Base-by-base conservation (phyloP, 1,284 basidiomycete species). In the Ganoderma leucocontextum region DNA sequence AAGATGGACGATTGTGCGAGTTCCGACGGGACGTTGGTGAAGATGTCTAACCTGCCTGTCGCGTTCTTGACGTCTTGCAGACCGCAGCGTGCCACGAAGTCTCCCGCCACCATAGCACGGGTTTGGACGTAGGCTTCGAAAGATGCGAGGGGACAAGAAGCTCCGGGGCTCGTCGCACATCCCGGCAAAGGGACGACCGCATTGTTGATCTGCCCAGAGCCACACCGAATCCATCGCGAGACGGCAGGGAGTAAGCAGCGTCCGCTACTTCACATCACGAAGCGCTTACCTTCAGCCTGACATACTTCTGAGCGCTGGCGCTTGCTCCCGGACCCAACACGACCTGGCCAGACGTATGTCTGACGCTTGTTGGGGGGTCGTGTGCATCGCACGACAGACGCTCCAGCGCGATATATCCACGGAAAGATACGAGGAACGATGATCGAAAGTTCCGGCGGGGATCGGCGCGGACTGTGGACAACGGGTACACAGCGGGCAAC, bases 371-470 rank as follows among this genome's bases (percentile, higher is more conserved):
- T n/a, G 67, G 35, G 9, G 60, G 59, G 4, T 61, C 63, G 58
- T 53, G 60, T 12, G 71, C 59, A 22, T 71, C 71, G 73, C 83
- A 84, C 2, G 78, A 75, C 22, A 84, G 70, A 3, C 81, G 77
- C 70, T 85, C 83, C 13, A 84, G 72, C 1, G 83, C 82, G 61
- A 84, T 73, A 62, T 82, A 79, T 1, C 83, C 82, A 2, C 79
- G 74, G 75, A 85, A 84, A 7, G 80, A 75, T 15, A 83, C 81
- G 41, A 83, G 74, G 67, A 80, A 78, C 0, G 81, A 82, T 5
- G 82, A 74, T 58, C 80, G 80, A 76, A 84, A 84, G 19, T 75
- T 72, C 60, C 80, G 81, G 15, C 62, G 60, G 13, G 78, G 59
- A 67, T 81, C 75, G 0, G 78, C 79, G 7, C 62, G 72, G 6